phyloP scores from a whole-genome alignment of 345 rosid genomes.

The Geranium rotundifolium region DNA sequence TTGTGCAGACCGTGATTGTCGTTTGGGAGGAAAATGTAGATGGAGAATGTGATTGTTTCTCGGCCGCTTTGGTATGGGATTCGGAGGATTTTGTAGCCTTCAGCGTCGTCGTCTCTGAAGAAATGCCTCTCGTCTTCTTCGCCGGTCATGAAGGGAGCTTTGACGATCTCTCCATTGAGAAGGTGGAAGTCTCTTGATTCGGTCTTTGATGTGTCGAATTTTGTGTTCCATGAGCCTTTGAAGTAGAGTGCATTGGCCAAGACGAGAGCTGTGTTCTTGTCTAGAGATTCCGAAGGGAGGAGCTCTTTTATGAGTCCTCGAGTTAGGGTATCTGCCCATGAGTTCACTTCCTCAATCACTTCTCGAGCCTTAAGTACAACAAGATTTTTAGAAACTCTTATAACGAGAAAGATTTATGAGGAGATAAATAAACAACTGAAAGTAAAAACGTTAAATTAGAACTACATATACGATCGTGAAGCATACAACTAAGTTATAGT shows the following conservation, averaged over 20 bases:
- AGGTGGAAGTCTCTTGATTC: conserved; percentile 13
- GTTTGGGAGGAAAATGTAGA: conserved; percentile 22
- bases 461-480: too few relatives aligned
- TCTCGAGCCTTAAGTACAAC: conserved; percentile 13
- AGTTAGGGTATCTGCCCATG: conserved; percentile 19
- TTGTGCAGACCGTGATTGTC: conserved; percentile 9
- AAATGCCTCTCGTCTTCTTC: neutral
- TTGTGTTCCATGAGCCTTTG: conserved; percentile 22
- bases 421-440: too few relatives aligned
- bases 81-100: conserved; percentile 15
- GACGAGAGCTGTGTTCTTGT: conserved; percentile 7
- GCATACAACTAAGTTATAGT: too few relatives aligned
- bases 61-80: conserved; percentile 18
- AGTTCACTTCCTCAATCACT: conserved; percentile 16
- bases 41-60: conserved; percentile 14
- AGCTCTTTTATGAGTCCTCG: conserved; percentile 19
- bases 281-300: conserved; percentile 12
- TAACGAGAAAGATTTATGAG: too few relatives aligned
- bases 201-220: conserved; percentile 15
- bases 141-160: conserved; percentile 23
- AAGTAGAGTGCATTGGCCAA: conserved; percentile 32
- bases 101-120: conserved; percentile 4
- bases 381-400: neutral
- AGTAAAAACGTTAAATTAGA: too few relatives aligned
- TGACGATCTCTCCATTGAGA: conserved; percentile 9